Base-by-base conservation (phyloP, 2,329 filamentous ascomycete genomes). In the Xylariales sp. region DNA sequence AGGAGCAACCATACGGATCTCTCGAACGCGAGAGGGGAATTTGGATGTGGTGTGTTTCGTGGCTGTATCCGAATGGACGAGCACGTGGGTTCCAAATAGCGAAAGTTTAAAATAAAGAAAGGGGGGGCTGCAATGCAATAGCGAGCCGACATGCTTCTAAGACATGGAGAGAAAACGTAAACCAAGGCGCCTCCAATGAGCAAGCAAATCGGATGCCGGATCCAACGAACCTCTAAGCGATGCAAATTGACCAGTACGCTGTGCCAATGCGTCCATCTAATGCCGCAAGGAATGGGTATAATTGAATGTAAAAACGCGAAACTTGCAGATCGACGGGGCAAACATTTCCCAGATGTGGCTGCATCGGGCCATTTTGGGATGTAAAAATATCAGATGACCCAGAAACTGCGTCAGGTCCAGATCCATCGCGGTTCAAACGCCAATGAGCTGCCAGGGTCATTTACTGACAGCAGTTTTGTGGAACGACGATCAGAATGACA, bases 401-500 rank as follows among this genome's bases (percentile, higher is more conserved):
- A n/a, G n/a, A n/a, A n/a, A n/a, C n/a, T n/a, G n/a, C n/a, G n/a
- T n/a, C 8, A 39, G 18, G 25, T 21, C 43, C 42, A 25, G 11
- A 38, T 28, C 5, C 10, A 12, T 28, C 3, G 18, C 35, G 5
- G 22, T n/a, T 15, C 28, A 15, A 5, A 19, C 22, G 27, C 35
- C 31, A 36, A 29, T 27, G 20, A 37, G n/a, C 8, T 8, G n/a
- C 7, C 24, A 8, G 8, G 24, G 24, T 27, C 8, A 27, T n/a
- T 27, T n/a, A 27, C 24, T 27, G 24, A 27, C 24, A 27, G n/a
- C n/a, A 8, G 24, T 27, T 8, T 27, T 8, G n/a, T 27, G n/a
- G 8, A 33, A 29, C 28, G 34, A 16, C 20, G 24, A 36, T 72
- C 64, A 84, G 59, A 80, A 84, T 9, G 80, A 84, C 38, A 74